These are phyloP conservation scores for Ophiostoma himal-ulmi DNA, from an alignment of 2,329 filamentous ascomycete species.

Conservation along the genomic window DNA sequence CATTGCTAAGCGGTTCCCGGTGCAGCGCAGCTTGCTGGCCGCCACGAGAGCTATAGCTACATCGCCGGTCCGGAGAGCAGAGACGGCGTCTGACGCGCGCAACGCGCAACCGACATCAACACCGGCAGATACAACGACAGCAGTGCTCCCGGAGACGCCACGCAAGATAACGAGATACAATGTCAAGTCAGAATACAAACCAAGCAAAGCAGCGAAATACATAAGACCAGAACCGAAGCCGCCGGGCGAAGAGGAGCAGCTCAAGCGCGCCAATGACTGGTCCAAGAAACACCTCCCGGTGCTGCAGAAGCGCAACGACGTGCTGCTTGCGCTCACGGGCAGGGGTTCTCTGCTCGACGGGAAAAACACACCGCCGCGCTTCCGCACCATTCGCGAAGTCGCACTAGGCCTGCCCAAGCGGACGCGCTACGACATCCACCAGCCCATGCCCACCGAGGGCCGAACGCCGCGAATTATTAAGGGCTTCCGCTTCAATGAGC, in stretches of 20 bases:
- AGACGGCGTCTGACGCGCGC: background rate
- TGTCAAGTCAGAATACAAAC: background rate
- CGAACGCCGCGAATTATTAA: background rate
- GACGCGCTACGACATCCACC: conserved; percentile 3
- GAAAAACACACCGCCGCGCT: background rate
- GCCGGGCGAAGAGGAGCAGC: background rate
- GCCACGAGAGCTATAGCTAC: background rate
- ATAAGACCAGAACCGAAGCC: background rate
- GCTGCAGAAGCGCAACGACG: conserved; percentile 7
- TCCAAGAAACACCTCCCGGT: background rate
- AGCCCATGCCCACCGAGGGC: background rate
- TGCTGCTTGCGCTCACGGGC: background rate
- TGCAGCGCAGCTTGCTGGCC: background rate
- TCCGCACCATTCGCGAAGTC: background rate
- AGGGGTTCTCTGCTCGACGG: too few relatives aligned
- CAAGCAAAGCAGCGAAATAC: background rate
- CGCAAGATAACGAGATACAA: background rate
- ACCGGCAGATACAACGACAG: background rate
- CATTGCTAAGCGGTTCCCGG: background rate
- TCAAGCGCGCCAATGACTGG: background rate
- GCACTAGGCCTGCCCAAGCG: background rate
- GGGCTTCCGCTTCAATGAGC: background rate
- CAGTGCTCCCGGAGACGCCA: background rate
- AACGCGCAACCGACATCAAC: background rate
- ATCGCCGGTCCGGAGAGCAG: background rate